Evolutionary conservation across 129 eudicot species (phyloP), one percentile per base, ranked within the genome.

Genomic region (Lonicera japonica): DNA sequence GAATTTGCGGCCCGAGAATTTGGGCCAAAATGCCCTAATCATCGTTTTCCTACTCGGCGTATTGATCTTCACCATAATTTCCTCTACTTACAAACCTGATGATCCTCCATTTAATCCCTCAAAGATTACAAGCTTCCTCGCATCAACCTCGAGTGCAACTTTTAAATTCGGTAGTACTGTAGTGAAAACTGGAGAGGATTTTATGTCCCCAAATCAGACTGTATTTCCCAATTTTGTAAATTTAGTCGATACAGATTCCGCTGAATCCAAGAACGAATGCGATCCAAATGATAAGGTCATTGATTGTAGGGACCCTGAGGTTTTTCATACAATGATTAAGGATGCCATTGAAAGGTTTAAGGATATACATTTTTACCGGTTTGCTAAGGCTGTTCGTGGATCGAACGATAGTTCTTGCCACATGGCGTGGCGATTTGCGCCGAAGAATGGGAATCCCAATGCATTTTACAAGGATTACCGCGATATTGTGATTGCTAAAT

Each of bases 391-490:
- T 1, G 97, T 87, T 21, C 77, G 73, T 43, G 97, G 97, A 36
- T 46, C 59, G 11, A 80, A 82, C 14, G 88, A 69, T 68, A 75
- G 60, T 63, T 77, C 87, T 6, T 87, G 97, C 74, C 94, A 91
- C 64, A 91, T 91, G 97, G 97, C 97, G 8, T 91, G 97, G 97
- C 55, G 95, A 70, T 91, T 81, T 72, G 77, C 94, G 78, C 97
- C 97, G 5, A 91, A 79, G 19, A 95, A 87, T 69, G 94, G 95
- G 50, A 82, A 91, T 69, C 63, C 80, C 16, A 85, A 88, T 5
- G 63, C 88, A 0, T 76, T 91, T 46, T 82, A 91, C 38, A 87
- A 87, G 87, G 97, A 91, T 61, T 91, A 91, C 45, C 70, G 97
- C 25, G 77, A 80, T 21, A 87, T 91, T 75, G 82, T 73, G 68